Evolutionary conservation across 108 stramenopile species (phyloP).

Genomic region (Cyclostephanos tholiformis): DNA sequence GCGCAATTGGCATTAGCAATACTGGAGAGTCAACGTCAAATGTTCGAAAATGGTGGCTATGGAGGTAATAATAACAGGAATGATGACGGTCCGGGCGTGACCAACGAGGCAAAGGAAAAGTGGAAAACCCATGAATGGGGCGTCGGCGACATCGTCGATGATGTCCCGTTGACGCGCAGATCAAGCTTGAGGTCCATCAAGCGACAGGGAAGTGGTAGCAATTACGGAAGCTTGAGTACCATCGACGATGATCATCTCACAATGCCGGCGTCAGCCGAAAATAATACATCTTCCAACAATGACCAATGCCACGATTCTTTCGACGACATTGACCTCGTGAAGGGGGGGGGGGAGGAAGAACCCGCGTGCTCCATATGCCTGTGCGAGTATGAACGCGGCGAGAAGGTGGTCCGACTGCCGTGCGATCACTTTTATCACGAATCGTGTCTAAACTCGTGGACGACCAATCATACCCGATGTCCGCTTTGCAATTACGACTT

Average conservation of each 20-base stretch:
- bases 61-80: conserved; percentile 65
- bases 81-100: conserved; percentile 61
- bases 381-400: conserved; percentile 84
- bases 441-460: conserved; percentile 81
- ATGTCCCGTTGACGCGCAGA: conserved; percentile 21
- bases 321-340: too few relatives aligned
- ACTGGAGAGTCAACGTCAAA: conserved; percentile 82
- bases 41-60: conserved; percentile 85
- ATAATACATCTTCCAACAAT: conserved; percentile 14
- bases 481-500: conserved; percentile 89
- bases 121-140: conserved; percentile 75
- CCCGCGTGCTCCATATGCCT: conserved; percentile 88
- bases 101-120: conserved; percentile 64
- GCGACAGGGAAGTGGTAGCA: conserved; percentile 17
- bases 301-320: neutral
- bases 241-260: conserved; percentile 1
- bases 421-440: conserved; percentile 84
- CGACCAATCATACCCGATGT: conserved; percentile 72
- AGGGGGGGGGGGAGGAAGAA: conserved; percentile 26
- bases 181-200: conserved; percentile 9
- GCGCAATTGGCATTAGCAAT: conserved; percentile 91
- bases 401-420: conserved; percentile 63
- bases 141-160: conserved; percentile 47
- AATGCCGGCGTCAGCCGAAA: neutral
- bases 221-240: conserved; percentile 41